Percentiles rank a stretch among this genome's conserved stretches.
These are phyloP conservation scores for Kluyveromyces sp. DNA, from an alignment of 1,139 yeast genomes.

Conservation along the genomic window DNA sequence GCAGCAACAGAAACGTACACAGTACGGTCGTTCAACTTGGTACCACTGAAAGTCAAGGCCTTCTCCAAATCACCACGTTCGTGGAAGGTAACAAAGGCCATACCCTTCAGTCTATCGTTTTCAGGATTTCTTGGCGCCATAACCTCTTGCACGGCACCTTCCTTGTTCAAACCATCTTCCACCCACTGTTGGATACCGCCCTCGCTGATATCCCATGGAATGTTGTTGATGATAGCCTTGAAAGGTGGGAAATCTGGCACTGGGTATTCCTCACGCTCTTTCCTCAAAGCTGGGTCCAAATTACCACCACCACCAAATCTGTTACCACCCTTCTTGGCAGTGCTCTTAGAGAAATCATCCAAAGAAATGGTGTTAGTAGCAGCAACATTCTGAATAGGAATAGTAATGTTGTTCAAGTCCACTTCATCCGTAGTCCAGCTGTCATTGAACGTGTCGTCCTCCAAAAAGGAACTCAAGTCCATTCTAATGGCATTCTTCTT, in stretches of 20 bases:
- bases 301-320: slow-evolving; percentile 29
- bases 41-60: slow-evolving; percentile 57
- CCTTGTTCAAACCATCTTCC: slow-evolving; percentile 52
- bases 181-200: slow-evolving; percentile 59
- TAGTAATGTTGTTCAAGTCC: slow-evolving; percentile 57
- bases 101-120: slow-evolving; percentile 66
- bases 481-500: slow-evolving; percentile 47
- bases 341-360: slow-evolving; percentile 22
- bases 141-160: slow-evolving; percentile 45
- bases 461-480: slow-evolving; percentile 49
- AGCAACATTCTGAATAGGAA: slow-evolving; percentile 35
- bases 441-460: slow-evolving; percentile 46
- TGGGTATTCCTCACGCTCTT: slow-evolving; percentile 62
- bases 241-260: slow-evolving; percentile 89
- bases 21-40: slow-evolving; percentile 66
- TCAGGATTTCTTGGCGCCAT: slow-evolving; percentile 63
- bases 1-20: slow-evolving; percentile 87
- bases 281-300: slow-evolving; percentile 33
- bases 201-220: slow-evolving; percentile 78
- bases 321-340: slow-evolving; percentile 12
- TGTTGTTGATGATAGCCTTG: slow-evolving; percentile 78
- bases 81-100: slow-evolving; percentile 76
- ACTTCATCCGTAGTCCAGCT: slow-evolving; percentile 78
- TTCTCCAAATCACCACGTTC: slow-evolving; percentile 61
- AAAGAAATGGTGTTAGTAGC: slow-evolving; percentile 25